These are phyloP conservation scores for Boletus coffeatus DNA, from an alignment of 1,284 basidiomycete genomes.

Conservation along the genomic window DNA sequence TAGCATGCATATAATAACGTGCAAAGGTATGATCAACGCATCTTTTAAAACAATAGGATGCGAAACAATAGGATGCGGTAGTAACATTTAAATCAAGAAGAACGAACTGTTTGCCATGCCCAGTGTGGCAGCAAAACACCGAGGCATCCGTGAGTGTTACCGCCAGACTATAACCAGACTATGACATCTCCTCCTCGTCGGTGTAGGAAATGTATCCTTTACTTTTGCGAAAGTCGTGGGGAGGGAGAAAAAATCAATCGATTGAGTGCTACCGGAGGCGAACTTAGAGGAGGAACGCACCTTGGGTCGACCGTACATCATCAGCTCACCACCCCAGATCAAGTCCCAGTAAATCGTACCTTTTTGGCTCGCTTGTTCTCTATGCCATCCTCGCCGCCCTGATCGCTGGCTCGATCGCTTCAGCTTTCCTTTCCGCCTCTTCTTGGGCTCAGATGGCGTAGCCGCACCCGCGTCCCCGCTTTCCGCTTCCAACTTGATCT, in stretches of 20 bases:
- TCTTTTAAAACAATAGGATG: background rate
- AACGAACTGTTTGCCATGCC: background rate
- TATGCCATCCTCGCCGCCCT: slow-evolving; percentile 34
- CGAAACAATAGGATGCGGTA: background rate
- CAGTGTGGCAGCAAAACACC: background rate
- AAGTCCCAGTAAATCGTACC: slow-evolving; percentile 33
- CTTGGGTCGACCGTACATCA: slow-evolving; percentile 29
- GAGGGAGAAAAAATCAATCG: background rate
- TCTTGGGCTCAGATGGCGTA: slow-evolving; percentile 30
- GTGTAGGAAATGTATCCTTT: slow-evolving; percentile 75
- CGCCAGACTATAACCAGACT: too few relatives aligned
- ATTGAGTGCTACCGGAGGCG: background rate
- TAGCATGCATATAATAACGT: slow-evolving; percentile 2
- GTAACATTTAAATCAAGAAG: background rate
- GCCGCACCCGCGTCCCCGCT: background rate
- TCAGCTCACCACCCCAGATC: background rate
- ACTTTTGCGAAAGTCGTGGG: slow-evolving; percentile 53
- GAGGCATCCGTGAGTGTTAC: background rate
- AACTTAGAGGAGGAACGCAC: slow-evolving; percentile 38
- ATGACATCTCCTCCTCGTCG: slow-evolving; percentile 65
- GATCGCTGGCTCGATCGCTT: slow-evolving; percentile 31
- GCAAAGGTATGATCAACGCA: background rate
- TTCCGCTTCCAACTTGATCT: background rate
- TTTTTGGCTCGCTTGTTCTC: slow-evolving; percentile 61
- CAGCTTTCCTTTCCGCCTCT: slow-evolving; percentile 43